phyloP scores from a whole-genome alignment of 306 rosid species.

The Cucurbita argyrosperma region DNA sequence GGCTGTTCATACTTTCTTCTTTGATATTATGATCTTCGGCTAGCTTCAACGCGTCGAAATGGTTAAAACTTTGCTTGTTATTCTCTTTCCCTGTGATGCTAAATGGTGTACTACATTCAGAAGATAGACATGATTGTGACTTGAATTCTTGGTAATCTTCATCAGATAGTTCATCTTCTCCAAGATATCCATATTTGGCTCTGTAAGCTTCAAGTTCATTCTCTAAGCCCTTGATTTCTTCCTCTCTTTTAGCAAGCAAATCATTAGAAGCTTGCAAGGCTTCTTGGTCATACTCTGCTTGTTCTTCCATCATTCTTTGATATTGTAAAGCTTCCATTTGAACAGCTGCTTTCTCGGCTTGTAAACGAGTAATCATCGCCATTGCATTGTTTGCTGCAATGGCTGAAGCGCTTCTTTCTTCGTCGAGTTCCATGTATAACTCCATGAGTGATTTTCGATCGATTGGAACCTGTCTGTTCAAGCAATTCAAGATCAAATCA shows the following conservation, averaged over 20 bases:
- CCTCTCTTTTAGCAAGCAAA: constrained; percentile 54
- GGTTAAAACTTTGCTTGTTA: background rate
- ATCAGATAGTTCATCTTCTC: constrained; percentile 14
- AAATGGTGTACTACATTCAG: constrained; percentile 16
- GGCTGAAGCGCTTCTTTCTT: constrained; percentile 91
- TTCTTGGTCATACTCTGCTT: constrained; percentile 87
- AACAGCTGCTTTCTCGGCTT: constrained; percentile 81
- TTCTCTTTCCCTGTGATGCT: constrained; percentile 13
- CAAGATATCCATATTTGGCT: constrained; percentile 35
- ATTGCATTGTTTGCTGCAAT: constrained; percentile 94
- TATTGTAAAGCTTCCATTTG: constrained; percentile 97
- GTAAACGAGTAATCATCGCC: constrained; percentile 96
- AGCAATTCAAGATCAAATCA: constrained; percentile 30
- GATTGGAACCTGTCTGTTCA: constrained; percentile 55
- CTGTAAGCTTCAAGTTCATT: constrained; percentile 51
- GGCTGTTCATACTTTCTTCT: background rate
- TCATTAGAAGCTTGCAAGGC: constrained; percentile 62
- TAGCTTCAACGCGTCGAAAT: background rate
- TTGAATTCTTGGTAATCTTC: constrained; percentile 9
- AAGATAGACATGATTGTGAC: constrained; percentile 8
- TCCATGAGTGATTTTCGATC: constrained; percentile 74
- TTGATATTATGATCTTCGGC: background rate
- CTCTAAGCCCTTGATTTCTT: constrained; percentile 43
- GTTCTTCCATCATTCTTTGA: constrained; percentile 98
- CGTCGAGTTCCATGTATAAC: constrained; percentile 82